Conservation (phyloP, 73 alveolate genomes). For the Paramecium tetraurelia region DNA sequence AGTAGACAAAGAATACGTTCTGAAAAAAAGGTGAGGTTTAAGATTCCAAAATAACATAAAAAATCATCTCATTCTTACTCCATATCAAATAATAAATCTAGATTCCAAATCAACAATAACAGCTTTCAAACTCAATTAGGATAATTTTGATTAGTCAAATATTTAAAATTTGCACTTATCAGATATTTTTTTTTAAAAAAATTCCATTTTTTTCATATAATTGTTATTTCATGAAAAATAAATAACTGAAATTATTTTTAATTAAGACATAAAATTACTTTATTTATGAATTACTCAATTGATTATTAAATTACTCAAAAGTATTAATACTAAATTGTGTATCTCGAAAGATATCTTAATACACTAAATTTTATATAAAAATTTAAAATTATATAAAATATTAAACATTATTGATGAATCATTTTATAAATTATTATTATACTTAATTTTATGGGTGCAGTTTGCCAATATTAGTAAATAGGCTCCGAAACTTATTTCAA, state of each 20-base stretch:
- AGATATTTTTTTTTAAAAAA: too few species aligned
- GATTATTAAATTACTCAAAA: background rate
- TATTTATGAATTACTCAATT: background rate
- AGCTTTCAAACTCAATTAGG: background rate
- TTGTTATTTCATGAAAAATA: too few species aligned
- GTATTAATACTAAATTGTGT: background rate
- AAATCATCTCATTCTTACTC: background rate
- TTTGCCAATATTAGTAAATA: background rate
- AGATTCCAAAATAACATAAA: background rate
- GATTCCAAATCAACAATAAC: background rate
- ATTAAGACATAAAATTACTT: background rate
- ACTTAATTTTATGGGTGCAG: background rate
- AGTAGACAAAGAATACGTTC: background rate
- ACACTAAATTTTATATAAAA: background rate
- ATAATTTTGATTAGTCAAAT: background rate
- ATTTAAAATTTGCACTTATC: background rate
- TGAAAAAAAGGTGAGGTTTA: background rate
- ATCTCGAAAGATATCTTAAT: background rate
- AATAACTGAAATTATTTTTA: background rate
- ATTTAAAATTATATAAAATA: background rate
- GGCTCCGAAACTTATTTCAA: background rate
- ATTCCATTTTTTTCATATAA: too few species aligned
- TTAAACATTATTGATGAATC: background rate
- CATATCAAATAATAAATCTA: background rate
- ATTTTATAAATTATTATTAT: background rate